Percentiles rank a stretch among this genome's conserved stretches.
These are phyloP conservation scores for Quercus phellos DNA, from an alignment of 331 rosid genomes.

Conservation along the genomic window DNA sequence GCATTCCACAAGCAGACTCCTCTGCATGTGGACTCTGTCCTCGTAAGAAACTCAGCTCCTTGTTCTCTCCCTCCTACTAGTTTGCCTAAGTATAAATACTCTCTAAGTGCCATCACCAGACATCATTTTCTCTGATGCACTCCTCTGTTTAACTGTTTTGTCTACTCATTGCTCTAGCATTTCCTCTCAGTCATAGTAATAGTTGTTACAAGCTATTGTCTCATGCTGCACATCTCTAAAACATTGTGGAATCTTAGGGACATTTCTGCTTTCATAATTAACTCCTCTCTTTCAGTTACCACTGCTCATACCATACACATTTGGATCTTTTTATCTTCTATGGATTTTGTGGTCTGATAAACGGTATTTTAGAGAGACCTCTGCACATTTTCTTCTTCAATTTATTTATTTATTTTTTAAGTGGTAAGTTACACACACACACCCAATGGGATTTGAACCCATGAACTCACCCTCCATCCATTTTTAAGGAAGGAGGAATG, in stretches of 20 bases:
- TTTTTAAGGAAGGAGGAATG: too few relatives aligned
- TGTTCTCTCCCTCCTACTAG: background rate
- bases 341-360: background rate
- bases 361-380: background rate
- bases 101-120: background rate
- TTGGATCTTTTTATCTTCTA: background rate
- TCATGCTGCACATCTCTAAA: background rate
- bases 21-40: background rate
- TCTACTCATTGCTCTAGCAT: background rate
- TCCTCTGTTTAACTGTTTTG: background rate
- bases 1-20: background rate
- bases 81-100: background rate
- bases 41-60: background rate
- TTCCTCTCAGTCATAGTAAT: background rate
- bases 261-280: background rate
- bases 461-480: too few relatives aligned
- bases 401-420: too few relatives aligned
- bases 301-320: too few relatives aligned
- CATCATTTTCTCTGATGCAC: background rate
- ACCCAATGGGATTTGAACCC: too few relatives aligned
- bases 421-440: too few relatives aligned
- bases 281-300: background rate
- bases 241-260: background rate
- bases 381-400: background rate
- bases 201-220: background rate